Percentiles rank a stretch among this genome's conserved stretches.
These are phyloP conservation scores for Bullera alba DNA, from an alignment of 768 basidiomycete species.

Conservation along the genomic window DNA sequence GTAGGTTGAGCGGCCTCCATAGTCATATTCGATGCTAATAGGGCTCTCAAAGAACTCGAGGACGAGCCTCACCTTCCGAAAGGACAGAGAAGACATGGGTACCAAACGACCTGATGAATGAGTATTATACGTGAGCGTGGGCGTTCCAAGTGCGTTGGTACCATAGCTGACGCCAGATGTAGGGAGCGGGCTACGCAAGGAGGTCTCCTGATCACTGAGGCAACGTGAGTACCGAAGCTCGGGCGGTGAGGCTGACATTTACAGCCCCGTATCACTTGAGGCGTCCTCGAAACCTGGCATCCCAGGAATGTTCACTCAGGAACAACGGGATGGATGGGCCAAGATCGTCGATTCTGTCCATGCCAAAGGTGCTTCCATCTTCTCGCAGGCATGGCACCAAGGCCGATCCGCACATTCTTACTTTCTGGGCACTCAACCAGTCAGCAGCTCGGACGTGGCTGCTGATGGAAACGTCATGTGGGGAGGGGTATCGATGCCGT, in stretches of 20 bases:
- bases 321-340: slow-evolving; percentile 11
- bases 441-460: slow-evolving; percentile 1
- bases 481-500: slow-evolving; percentile 5
- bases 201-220: slow-evolving; percentile 43
- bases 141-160: no score
- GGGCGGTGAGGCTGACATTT: background rate
- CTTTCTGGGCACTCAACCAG: background rate
- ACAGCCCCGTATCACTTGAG: slow-evolving; percentile 16
- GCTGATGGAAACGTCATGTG: slow-evolving; percentile 4
- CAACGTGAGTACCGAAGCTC: slow-evolving; percentile 7
- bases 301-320: slow-evolving; percentile 17
- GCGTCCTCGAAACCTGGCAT: slow-evolving; percentile 3
- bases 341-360: slow-evolving; percentile 8
- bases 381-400: slow-evolving; percentile 17
- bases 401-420: slow-evolving; percentile 13
- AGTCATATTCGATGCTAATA: background rate
- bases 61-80: slow-evolving; percentile 4
- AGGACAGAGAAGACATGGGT: slow-evolving; percentile 5
- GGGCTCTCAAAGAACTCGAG: slow-evolving; percentile 6
- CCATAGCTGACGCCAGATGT: slow-evolving; percentile 31
- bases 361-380: slow-evolving; percentile 8
- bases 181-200: slow-evolving; percentile 38
- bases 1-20: slow-evolving; percentile 3
- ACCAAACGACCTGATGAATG: slow-evolving; percentile 15
- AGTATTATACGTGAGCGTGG: slow-evolving; percentile 9